Base-by-base conservation (phyloP, 2,329 filamentous ascomycete genomes). In the Daldinia eschscholtzii region DNA sequence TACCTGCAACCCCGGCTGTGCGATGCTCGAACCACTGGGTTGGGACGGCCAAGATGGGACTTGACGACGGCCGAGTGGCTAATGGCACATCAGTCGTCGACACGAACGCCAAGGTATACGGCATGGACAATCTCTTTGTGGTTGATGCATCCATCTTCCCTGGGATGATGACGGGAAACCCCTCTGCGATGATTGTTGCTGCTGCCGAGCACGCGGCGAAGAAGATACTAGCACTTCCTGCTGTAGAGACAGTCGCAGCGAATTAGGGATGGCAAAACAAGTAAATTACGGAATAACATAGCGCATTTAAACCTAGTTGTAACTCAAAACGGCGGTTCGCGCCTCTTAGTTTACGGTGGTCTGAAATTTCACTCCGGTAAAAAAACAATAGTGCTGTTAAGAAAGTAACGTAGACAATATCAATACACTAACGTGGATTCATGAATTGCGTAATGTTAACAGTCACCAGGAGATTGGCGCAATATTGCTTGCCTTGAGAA, bases 111-210 rank as follows among this genome's bases (percentile, higher is more conserved):
- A 87, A 86, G 79, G 88, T 91, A n/a, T 91, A 87, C 73, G 89
- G 89, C 23, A 91, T 86, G 1, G 87, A 91, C 74, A 91, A 91
- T 79, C 81, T 91, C 52, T 91, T 88, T 73, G 86, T 91, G 13
- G 87, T 92, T 2, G 89, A 92, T 73, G 89, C 87, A 1, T 87
- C 85, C 65, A 88, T 92, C 70, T 90, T 91, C 80, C 89, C 90
- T 0, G 90, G 90, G 67, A 87, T 92, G 74, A 85, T 89, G 6
- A 89, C 89, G 0, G 89, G 89, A 13, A 93, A 93, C 79, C 91
- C 72, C 5, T 72, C 71, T 4, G 70, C 68, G 2, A 74, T 70
- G 65, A 74, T 70, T n/a, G 70, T 71, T 20, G 58, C 71, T 10
- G 71, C 69, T 13, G 69, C 71, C 12, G 70, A 72, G 46, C 67